A percentile compares a stretch with the other conserved stretches of the same genome.
phyloP scores from a whole-genome alignment of 495 filamentous ascomycete species.

The Amniculicola lignicola region DNA sequence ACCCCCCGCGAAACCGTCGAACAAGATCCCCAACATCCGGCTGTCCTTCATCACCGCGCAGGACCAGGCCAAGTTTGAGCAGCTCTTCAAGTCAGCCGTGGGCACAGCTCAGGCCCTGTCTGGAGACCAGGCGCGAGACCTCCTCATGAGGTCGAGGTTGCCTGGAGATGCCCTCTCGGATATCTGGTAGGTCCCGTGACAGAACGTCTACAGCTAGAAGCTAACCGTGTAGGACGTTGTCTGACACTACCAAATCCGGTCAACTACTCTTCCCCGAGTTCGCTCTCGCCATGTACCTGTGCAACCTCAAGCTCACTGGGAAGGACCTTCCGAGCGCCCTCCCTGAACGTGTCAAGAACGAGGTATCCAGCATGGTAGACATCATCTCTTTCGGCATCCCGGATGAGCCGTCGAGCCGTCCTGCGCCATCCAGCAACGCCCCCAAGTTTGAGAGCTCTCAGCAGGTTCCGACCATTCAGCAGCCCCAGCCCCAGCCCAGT shows the following conservation, averaged over 20 bases:
- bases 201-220: background rate
- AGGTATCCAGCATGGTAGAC: constrained; percentile 99
- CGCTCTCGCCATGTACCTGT: constrained; percentile 97
- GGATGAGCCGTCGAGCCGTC: constrained; percentile 62
- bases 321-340: constrained; percentile 71
- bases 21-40: constrained; percentile 90
- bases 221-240: constrained; percentile 65
- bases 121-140: constrained; percentile 84
- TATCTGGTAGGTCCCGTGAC: constrained; percentile 65
- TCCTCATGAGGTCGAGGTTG: constrained; percentile 83
- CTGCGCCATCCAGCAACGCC: constrained; percentile 58
- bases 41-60: constrained; percentile 92
- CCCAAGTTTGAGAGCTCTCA: constrained; percentile 76
- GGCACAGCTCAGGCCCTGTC: constrained; percentile 83
- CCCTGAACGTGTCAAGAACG: constrained; percentile 86
- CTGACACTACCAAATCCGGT: constrained; percentile 94
- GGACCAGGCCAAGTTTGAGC: constrained; percentile 97
- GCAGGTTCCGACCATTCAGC: constrained; percentile 71
- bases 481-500: constrained; percentile 78
- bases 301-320: constrained; percentile 85
- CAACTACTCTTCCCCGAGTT: constrained; percentile 98
- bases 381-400: constrained; percentile 94
- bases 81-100: constrained; percentile 93
- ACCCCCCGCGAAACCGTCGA: constrained; percentile 52
- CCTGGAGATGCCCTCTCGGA: constrained; percentile 76